Evolutionary conservation across 2,329 filamentous ascomycete species (phyloP).

Genomic region (Beauveria australis): DNA sequence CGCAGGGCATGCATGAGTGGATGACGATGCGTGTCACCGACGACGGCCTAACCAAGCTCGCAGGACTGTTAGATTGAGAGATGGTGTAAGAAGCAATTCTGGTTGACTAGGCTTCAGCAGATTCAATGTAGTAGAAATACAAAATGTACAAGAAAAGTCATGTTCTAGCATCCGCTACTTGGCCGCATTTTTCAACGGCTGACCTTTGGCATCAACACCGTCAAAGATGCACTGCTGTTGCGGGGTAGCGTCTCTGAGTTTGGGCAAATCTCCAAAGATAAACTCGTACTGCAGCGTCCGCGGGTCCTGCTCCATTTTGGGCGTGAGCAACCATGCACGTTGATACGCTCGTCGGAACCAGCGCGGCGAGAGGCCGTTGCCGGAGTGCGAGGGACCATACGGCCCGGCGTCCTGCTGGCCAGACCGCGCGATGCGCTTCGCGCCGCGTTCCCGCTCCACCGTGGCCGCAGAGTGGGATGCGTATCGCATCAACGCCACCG

Average conservation of each 20-base stretch:
- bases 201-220: slow-evolving; percentile 29
- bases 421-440: slow-evolving; percentile 22
- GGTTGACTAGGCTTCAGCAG: not conserved
- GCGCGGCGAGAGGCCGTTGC: slow-evolving; percentile 28
- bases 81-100: not conserved
- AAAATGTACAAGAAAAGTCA: not conserved
- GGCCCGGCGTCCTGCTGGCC: slow-evolving; percentile 30
- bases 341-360: slow-evolving; percentile 41
- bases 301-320: slow-evolving; percentile 31
- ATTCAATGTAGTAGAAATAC: not conserved
- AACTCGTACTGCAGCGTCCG: slow-evolving; percentile 27
- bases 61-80: slow-evolving; percentile 27
- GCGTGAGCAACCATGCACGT: slow-evolving; percentile 35
- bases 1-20: slow-evolving; percentile 61
- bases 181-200: not conserved
- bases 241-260: slow-evolving; percentile 22
- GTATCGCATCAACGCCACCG: not conserved
- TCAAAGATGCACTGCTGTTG: slow-evolving; percentile 40
- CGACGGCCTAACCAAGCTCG: slow-evolving; percentile 54
- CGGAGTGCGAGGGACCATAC: slow-evolving; percentile 25
- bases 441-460: not conserved
- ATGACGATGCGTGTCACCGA: slow-evolving; percentile 67
- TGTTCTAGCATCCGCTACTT: not conserved
- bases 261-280: slow-evolving; percentile 36
- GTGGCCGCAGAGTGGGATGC: not conserved